Evolutionary conservation across 1,284 basidiomycete species (phyloP).

Genomic region (Pseudozyma tsukubaensis): DNA sequence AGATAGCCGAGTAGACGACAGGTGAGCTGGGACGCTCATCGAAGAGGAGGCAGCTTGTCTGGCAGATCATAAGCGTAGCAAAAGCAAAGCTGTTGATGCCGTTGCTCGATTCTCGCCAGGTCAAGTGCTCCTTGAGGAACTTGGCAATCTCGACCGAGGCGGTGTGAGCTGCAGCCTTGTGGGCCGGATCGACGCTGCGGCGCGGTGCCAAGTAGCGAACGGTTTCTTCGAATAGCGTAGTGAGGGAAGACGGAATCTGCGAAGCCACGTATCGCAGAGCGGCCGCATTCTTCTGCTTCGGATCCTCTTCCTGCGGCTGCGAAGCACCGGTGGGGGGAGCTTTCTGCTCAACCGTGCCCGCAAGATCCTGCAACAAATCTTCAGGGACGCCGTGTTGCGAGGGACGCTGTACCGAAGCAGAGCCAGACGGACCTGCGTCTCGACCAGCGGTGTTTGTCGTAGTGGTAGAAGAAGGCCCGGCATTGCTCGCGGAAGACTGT

Average conservation of each 20-base stretch:
- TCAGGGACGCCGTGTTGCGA: constrained; percentile 40
- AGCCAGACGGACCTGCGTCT: constrained; percentile 6
- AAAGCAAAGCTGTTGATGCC: constrained; percentile 67
- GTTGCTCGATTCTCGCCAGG: constrained; percentile 74
- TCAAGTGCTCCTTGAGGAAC: constrained; percentile 80
- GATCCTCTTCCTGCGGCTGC: constrained; percentile 29
- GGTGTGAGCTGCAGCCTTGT: constrained; percentile 81
- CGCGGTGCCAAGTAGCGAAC: constrained; percentile 85
- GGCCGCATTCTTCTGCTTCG: constrained; percentile 40
- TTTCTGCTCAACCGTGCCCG: constrained; percentile 45
- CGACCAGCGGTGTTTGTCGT: constrained; percentile 7
- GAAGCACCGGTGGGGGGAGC: constrained; percentile 13
- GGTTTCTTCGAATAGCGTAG: constrained; percentile 89
- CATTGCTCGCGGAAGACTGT: neutral
- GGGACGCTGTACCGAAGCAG: constrained; percentile 29
- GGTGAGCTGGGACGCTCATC: constrained; percentile 76
- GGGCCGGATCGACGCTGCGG: constrained; percentile 79
- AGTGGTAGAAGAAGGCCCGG: neutral
- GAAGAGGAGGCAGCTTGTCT: constrained; percentile 80
- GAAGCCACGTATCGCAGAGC: constrained; percentile 81
- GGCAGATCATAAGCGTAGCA: constrained; percentile 79
- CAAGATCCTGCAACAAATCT: constrained; percentile 44
- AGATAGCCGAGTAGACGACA: constrained; percentile 80
- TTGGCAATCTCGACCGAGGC: constrained; percentile 79
- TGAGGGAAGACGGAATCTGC: constrained; percentile 81